A percentile compares a stretch with the other conserved stretches of the same genome.
Conservation (phyloP, 345 rosid genomes). For the Passiflora organensis region DNA sequence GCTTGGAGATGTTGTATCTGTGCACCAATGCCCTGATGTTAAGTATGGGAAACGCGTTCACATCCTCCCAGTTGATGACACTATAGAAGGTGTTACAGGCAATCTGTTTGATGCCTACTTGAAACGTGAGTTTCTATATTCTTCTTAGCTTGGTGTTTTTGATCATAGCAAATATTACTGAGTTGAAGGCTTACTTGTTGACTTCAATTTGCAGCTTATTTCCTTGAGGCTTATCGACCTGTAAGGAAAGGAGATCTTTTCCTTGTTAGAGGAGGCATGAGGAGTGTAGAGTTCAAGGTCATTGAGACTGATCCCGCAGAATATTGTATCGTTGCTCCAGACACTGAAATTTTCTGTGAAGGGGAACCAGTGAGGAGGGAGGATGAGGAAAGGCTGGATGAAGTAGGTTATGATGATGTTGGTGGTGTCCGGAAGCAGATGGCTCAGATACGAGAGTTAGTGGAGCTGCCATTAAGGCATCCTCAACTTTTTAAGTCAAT, state of each 20-base stretch:
- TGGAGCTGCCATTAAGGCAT: conserved; percentile 64
- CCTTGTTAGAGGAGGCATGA: conserved; percentile 67
- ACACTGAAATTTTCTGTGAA: conserved; percentile 65
- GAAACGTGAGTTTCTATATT: conserved; percentile 42
- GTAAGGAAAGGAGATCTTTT: conserved; percentile 65
- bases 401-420: conserved; percentile 72
- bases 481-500: conserved; percentile 69
- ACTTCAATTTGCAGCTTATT: conserved; percentile 43
- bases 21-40: conserved; percentile 67
- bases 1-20: conserved; percentile 63
- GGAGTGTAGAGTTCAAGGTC: conserved; percentile 65
- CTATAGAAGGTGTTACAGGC: conserved; percentile 64
- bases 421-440: conserved; percentile 73
- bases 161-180: too few relatives aligned
- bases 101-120: conserved; percentile 57
- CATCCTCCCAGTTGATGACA: conserved; percentile 61
- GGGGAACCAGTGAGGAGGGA: conserved; percentile 68
- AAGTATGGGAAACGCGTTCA: conserved; percentile 68
- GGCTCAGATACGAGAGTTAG: conserved; percentile 76
- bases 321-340: conserved; percentile 69
- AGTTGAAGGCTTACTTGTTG: too few relatives aligned
- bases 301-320: conserved; percentile 55
- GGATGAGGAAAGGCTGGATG: conserved; percentile 65
- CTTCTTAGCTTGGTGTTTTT: background rate
- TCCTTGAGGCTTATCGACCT: conserved; percentile 61